A percentile compares a stretch with the other conserved stretches of the same genome.
Evolutionary conservation across 495 filamentous ascomycete genomes (phyloP).

Genomic region (Xylaria palmicola): DNA sequence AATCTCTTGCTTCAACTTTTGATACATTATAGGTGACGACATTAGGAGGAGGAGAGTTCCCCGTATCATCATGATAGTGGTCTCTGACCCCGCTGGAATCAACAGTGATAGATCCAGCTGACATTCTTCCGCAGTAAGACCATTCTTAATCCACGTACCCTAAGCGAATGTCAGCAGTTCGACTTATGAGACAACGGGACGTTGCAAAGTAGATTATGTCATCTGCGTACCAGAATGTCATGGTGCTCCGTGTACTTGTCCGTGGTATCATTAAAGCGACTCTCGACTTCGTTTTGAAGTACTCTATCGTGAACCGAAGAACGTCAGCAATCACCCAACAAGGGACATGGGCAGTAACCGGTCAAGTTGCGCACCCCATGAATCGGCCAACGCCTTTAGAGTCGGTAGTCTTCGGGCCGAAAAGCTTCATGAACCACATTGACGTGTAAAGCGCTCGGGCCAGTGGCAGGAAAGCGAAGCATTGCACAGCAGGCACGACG

Average conservation of each 20-base stretch:
- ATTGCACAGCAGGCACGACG: not conserved
- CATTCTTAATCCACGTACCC: slow-evolving; percentile 35
- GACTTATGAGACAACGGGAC: not conserved
- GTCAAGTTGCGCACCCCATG: not conserved
- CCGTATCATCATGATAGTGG: slow-evolving; percentile 57
- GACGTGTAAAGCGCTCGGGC: not conserved
- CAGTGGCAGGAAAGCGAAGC: not conserved
- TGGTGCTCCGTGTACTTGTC: not conserved
- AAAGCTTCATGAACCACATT: not conserved
- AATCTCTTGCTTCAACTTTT: slow-evolving; percentile 57
- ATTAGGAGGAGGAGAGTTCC: slow-evolving; percentile 53
- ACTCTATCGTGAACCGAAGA: not conserved
- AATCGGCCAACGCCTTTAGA: not conserved
- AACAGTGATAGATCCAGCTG: slow-evolving; percentile 32
- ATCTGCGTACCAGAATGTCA: slow-evolving; percentile 1
- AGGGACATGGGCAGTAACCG: not conserved
- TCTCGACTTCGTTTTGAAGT: not conserved
- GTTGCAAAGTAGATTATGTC: too few species aligned
- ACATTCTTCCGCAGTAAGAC: slow-evolving; percentile 28
- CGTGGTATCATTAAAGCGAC: not conserved
- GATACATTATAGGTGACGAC: slow-evolving; percentile 41
- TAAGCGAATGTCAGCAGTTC: not conserved
- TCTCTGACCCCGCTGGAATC: slow-evolving; percentile 59
- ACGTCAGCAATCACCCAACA: not conserved
- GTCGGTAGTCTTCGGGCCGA: slow-evolving; percentile 7